Evolutionary conservation across 495 filamentous ascomycete species (phyloP), one percentile per base, ranked within the genome.

Genomic region (Massariosphaeria phaeospora): DNA sequence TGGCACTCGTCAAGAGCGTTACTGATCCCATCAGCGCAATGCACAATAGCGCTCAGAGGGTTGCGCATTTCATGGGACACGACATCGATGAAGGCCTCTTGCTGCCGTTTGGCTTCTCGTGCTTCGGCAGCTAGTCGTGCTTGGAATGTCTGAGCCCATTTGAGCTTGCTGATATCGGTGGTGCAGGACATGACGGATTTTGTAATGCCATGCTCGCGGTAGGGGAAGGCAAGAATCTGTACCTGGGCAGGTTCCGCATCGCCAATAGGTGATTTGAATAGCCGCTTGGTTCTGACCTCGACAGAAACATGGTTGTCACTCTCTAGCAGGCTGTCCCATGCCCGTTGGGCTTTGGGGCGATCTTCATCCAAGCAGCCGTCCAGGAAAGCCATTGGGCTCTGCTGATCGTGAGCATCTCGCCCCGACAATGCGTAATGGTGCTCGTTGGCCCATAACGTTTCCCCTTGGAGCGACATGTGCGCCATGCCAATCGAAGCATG

Each of bases 1-100:
- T 29, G 17, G 56, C 23, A 34, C 24, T 55, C 52, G 1, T 49
- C 44, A 7, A 52, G 15, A 10, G 57, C 44, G 3, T 54, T 54
- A 34, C 30, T 55, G 25, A 69, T 69, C 12, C 59, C 63, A 10
- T 70, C 67, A 3, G 63, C 55, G 35, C 63, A 68, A 41, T 71
- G 68, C 8, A 71, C 46, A 10, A 71, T 63, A 0, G 67, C 68
- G 29, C 57, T 63, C 4, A 71, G 55, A 6, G 68, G 68, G 53
- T 71, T 71, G 2, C 68, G 57, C 42, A 71, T 69, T 43, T 71
- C 68, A 49, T 70, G 59, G 8, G 49, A 54, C 1, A 54, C 49
- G 12, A 54, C 43, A 26, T 62, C 59, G 15, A 62, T 62, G 29
- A 62, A 62, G 27, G 41, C 35, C 26, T 62, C 59, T 49, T 58